Evolutionary conservation across 176 grass and related monocot species (phyloP), one percentile per base, ranked within the genome.

Genomic region (Typha latifolia): DNA sequence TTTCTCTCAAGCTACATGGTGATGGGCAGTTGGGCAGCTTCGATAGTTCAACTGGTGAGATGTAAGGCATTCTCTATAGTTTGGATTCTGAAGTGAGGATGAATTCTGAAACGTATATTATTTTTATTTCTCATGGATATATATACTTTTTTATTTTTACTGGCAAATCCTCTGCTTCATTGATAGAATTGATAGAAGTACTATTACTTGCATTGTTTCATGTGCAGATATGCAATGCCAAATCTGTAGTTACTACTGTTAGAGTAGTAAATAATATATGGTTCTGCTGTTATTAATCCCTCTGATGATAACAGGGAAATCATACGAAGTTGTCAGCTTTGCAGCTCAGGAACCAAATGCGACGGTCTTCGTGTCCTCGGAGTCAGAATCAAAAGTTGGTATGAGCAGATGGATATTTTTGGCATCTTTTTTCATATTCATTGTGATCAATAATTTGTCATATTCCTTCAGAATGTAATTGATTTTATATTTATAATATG

Each of bases 291-390:
- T 59, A 57, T 8, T 68, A 14, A 37, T 20, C 12, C 47, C 47
- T 22, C 61, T 63, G 51, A 57, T 80, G 63, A 57, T 69, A 13
- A 34, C 87, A 96, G 91, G 87, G 21, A 87, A 87, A 77, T 90
- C 84, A 12, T 87, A 87, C 64, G 81, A 87, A 47, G 56, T 96
- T 11, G 73, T 79, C 34, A 96, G 84, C 63, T 82, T 76, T 75
- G 79, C 70, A 66, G 64, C 79, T 57, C 78, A 95, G 52, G 70
- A 90, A 18, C 87, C 90, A 68, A 78, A 95, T 32, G 86, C 86
- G 65, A 90, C 75, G 20, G 86, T 95, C 37, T 95, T 95, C 57
- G 55, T 82, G 0, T 49, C 81, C 14, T 90, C 83, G 18, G 72
- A 63, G 74, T 84, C 83, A 75, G 86, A 79, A 77, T 75, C 73